Evolutionary conservation across 176 grass and related monocot genomes (phyloP), one percentile per base, ranked within the genome.

Genomic region (Zoysia pacifica): DNA sequence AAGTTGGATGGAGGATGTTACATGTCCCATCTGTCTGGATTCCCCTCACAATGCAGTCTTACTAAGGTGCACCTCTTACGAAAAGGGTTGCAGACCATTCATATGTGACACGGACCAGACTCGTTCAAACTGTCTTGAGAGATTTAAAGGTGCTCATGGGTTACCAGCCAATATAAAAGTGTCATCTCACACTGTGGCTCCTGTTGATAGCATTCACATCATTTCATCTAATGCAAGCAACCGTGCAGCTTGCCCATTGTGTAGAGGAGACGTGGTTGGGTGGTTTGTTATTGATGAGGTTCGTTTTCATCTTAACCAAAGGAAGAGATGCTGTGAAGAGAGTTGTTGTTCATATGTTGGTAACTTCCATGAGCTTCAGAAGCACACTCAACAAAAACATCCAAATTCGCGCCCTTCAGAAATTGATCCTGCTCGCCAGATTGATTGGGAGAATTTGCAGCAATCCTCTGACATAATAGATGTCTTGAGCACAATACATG

Each of bases 371-470:
- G 91, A 97, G 28, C 91, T 97, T 40, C 87, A 92, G 84, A 94
- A 90, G 58, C 94, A 97, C 81, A 90, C 94, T 40, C 85, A 94
- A 73, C 72, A 86, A 9, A 97, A 92, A 46, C 94, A 97, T 62
- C 94, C 94, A 7, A 74, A 97, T 77, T 94, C 94, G 12, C 82
- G 85, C 42, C 94, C 94, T 81, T 94, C 91, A 3, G 90, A 94
- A 75, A 92, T 97, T 52, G 94, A 97, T 62, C 91, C 91, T 4
- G 91, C 85, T 65, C 89, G 83, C 54, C 83, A 68, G 51, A 80
- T 89, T 59, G 91, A 94, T 82, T 97, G 94, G 94, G 94, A 97
- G 77, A 97, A 97, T 74, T 89, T 94, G 69, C 94, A 94, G 87
- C 94, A 87, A 58, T 94, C 91, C 3, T 94, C 94, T 19, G 94